These are phyloP conservation scores for Kalmanozyma brasiliensis DNA, from an alignment of 1,284 basidiomycete genomes.

Conservation along the genomic window DNA sequence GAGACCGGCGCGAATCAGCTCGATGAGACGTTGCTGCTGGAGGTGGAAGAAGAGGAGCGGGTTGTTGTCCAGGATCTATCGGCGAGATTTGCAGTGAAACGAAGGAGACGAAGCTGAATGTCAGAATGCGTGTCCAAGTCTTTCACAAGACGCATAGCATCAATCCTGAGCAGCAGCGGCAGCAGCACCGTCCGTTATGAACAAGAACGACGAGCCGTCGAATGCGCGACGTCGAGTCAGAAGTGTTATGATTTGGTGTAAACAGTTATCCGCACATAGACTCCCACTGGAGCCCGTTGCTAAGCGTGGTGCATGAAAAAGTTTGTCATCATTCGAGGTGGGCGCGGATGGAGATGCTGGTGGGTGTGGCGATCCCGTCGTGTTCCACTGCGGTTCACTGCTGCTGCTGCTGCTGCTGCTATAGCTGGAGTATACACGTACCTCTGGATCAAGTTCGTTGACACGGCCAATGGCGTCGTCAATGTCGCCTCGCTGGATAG, in stretches of 20 bases:
- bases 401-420: slow-evolving; percentile 14
- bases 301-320: slow-evolving; percentile 99
- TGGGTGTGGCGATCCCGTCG: background rate
- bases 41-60: slow-evolving; percentile 89
- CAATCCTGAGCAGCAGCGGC: slow-evolving; percentile 11
- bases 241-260: slow-evolving; percentile 40
- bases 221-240: slow-evolving; percentile 33
- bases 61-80: slow-evolving; percentile 91
- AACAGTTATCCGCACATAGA: slow-evolving; percentile 50
- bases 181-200: background rate
- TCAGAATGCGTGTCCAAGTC: slow-evolving; percentile 4
- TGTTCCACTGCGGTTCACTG: background rate
- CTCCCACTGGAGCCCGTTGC: slow-evolving; percentile 66
- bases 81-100: background rate
- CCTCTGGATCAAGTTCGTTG: slow-evolving; percentile 96
- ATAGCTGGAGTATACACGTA: slow-evolving; percentile 72
- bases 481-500: slow-evolving; percentile 91
- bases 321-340: slow-evolving; percentile 68
- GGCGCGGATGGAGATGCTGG: background rate
- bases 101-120: background rate
- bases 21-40: slow-evolving; percentile 93
- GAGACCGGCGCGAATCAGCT: slow-evolving; percentile 85
- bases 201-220: background rate
- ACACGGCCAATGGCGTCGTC: slow-evolving; percentile 91
- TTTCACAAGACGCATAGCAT: slow-evolving; percentile 1